phyloP scores from a whole-genome alignment of 2,329 filamentous ascomycete species.

The Massarina eburnea region DNA sequence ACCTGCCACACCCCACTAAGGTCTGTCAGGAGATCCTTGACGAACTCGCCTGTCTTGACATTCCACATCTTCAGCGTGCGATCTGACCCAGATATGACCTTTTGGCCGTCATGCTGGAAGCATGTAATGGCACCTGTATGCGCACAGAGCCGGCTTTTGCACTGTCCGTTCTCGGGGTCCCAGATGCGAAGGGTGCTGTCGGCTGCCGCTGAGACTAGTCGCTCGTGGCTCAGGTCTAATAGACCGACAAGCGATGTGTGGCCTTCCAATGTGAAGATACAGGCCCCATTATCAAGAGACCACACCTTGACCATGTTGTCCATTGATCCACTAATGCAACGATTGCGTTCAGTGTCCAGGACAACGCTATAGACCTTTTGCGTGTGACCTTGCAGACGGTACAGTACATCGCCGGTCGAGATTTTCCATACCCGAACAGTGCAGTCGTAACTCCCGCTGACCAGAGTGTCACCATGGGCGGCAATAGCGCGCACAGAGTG shows the following conservation, averaged over 20 bases:
- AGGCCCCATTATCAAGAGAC: conserved; percentile 84
- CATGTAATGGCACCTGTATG: conserved; percentile 98
- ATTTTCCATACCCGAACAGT: conserved; percentile 97
- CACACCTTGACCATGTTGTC: conserved; percentile 97
- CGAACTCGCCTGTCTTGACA: conserved; percentile 84
- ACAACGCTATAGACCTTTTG: conserved; percentile 98
- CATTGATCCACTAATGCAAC: conserved; percentile 98
- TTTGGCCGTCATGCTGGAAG: conserved; percentile 95
- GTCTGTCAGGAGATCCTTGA: conserved; percentile 89
- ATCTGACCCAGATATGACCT: conserved; percentile 95
- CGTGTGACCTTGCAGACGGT: conserved; percentile 81
- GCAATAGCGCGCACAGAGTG: conserved; percentile 97
- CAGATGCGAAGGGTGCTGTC: conserved; percentile 95
- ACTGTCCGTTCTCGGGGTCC: conserved; percentile 91
- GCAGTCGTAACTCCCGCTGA: conserved; percentile 95
- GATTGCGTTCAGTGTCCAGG: conserved; percentile 84
- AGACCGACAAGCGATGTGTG: conserved; percentile 91
- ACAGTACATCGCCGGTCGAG: conserved; percentile 85
- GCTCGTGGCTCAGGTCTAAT: conserved; percentile 83
- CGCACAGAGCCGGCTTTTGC: conserved; percentile 84
- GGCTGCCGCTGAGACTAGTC: conserved; percentile 90
- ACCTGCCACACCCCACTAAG: conserved; percentile 99
- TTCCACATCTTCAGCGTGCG: conserved; percentile 99
- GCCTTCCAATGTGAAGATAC: conserved; percentile 87
- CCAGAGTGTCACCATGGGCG: conserved; percentile 90